Evolutionary conservation across 1,284 basidiomycete species (phyloP).

Genomic region (Papiliotrema nemorosa): DNA sequence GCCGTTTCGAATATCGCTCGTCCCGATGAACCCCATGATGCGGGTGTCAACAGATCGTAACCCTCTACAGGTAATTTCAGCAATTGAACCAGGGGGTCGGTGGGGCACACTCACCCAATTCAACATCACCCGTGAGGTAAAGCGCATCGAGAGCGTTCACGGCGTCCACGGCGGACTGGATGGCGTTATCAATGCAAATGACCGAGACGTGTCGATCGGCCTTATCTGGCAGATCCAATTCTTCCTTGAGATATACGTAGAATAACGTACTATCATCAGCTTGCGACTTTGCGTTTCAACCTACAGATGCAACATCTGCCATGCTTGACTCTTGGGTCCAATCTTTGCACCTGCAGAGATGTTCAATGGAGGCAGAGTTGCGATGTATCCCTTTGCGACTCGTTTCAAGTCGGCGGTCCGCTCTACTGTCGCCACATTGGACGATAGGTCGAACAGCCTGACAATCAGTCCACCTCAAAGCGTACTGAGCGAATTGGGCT

Average conservation of each 20-base stretch:
- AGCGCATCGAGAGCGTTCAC: not conserved
- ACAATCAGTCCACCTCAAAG: not conserved
- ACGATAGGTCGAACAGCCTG: constrained; percentile 20
- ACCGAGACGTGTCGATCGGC: not conserved
- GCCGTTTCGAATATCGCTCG: not conserved
- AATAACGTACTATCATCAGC: constrained; percentile 4
- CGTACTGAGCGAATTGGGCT: constrained; percentile 2
- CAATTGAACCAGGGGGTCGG: too few species aligned
- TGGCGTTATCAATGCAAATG: not conserved
- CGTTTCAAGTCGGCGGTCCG: constrained; percentile 15
- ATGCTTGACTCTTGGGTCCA: constrained; percentile 1
- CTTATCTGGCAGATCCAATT: not conserved
- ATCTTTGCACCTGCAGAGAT: not conserved
- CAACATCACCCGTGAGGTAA: not conserved
- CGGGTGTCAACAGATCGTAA: not conserved
- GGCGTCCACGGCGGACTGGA: not conserved
- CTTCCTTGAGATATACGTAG: not conserved
- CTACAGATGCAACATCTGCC: constrained; percentile 3
- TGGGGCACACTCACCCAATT: not conserved
- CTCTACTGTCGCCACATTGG: constrained; percentile 12
- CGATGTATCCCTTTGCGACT: constrained; percentile 24
- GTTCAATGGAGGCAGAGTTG: constrained; percentile 6
- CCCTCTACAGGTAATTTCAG: not conserved
- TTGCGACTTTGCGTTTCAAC: too few species aligned
- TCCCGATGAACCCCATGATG: not conserved